Evolutionary conservation across 1,284 basidiomycete species (phyloP), one percentile per base, ranked within the genome.

Genomic region (Cryptococcus neoformans): DNA sequence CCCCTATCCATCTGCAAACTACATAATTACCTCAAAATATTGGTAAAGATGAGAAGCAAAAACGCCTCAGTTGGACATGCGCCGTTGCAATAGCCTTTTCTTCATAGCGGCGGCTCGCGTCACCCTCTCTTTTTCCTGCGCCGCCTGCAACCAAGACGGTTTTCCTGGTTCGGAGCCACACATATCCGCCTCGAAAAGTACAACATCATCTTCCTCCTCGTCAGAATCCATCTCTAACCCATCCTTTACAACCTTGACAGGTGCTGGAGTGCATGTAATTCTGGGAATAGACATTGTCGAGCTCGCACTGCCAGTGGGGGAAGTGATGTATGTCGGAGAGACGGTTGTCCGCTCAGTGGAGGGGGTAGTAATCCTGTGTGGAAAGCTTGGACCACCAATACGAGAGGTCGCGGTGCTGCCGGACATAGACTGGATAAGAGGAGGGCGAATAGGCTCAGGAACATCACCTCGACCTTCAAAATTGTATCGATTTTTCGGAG

Each of bases 241-340:
- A 63, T 63, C 12, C n/a, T 12, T 42, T n/a, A 65, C 8, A 11
- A 64, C 47, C 4, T 52, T 62, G 11, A 49, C 28, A 7, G 63
- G 61, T 21, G 74, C 74, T 12, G 72, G 74, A 11, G 74, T 76
- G 64, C 74, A 74, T 10, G 74, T 76, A 64, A 76, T 76, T 48
- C 70, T 73, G 2, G 74, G 74, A 21, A 74, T 63, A n/a, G 61
- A 65, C n/a, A 67, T 59, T 5, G 66, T 65, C 2, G 69, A 68
- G 17, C 59, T 64, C 35, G 64, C 56, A 16, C 62, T 64, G 4
- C 58, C 60, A 28, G 28, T 56, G 3, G 69, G 51, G 53, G 47
- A 14, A 55, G 56, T 35, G 51, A 44, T 37, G 51, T 51, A 44
- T 51, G 54, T 11, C 54, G 55, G 12, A 52, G 53, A 56, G 51